These are phyloP conservation scores for Metschnikowia baotianmanensis DNA, from an alignment of 805 yeast species.

Conservation along the genomic window DNA sequence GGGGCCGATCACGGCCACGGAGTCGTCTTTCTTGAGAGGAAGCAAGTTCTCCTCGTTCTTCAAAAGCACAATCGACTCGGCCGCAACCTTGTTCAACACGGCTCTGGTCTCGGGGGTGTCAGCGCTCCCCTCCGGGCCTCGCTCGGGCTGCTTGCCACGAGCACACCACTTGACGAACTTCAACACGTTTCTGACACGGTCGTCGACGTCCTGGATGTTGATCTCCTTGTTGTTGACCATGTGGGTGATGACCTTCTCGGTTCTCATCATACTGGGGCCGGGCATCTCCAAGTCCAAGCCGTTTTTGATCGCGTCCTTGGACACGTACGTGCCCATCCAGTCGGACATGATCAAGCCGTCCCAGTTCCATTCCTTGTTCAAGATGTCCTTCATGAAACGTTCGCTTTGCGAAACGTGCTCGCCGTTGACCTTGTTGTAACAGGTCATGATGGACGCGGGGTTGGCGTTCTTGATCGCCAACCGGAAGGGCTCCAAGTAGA, in stretches of 20 bases:
- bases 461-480: slow-evolving; percentile 51
- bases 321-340: slow-evolving; percentile 59
- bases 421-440: slow-evolving; percentile 64
- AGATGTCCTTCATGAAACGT: slow-evolving; percentile 41
- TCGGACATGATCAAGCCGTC: slow-evolving; percentile 60
- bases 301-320: slow-evolving; percentile 45
- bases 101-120: slow-evolving; percentile 15
- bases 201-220: slow-evolving; percentile 41
- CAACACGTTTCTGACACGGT: slow-evolving; percentile 47
- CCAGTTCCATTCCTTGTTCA: slow-evolving; percentile 57
- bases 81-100: slow-evolving; percentile 14
- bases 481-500: slow-evolving; percentile 63
- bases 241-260: slow-evolving; percentile 39
- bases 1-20: slow-evolving; percentile 57
- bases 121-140: slow-evolving; percentile 28
- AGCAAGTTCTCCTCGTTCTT: slow-evolving; percentile 48
- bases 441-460: slow-evolving; percentile 59
- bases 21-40: slow-evolving; percentile 39
- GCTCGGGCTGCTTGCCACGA: slow-evolving; percentile 39
- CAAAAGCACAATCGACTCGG: slow-evolving; percentile 53
- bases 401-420: slow-evolving; percentile 51
- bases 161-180: slow-evolving; percentile 45
- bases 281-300: slow-evolving; percentile 71
- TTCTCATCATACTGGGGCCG: slow-evolving; percentile 52
- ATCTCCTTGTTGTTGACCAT: slow-evolving; percentile 43